Evolutionary conservation across 768 basidiomycete genomes (phyloP).

Genomic region (Gloeostereum incarnatum): DNA sequence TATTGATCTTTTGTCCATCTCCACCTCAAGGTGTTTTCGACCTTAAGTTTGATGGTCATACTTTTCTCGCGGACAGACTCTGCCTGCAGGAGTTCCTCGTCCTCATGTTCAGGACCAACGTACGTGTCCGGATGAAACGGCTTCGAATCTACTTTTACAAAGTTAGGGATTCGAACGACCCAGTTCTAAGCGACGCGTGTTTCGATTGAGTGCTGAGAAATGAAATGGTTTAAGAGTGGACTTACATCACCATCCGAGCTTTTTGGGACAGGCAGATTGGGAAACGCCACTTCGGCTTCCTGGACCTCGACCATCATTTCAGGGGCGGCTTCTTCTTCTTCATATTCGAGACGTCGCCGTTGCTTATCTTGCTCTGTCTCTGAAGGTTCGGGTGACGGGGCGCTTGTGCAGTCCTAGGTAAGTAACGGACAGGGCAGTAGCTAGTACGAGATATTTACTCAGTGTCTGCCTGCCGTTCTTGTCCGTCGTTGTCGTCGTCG

Average conservation of each 20-base stretch:
- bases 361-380: slow-evolving; percentile 3
- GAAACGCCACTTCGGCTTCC: slow-evolving; percentile 71
- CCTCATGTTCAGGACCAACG: slow-evolving; percentile 74
- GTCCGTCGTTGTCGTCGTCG: slow-evolving; percentile 29
- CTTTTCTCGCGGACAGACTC: slow-evolving; percentile 68
- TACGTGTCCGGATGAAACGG: slow-evolving; percentile 88
- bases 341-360: slow-evolving; percentile 71
- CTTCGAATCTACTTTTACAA: slow-evolving; percentile 80
- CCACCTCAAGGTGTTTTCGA: slow-evolving; percentile 95
- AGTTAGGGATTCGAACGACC: slow-evolving; percentile 92
- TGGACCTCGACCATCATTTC: slow-evolving; percentile 45
- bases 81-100: slow-evolving; percentile 45
- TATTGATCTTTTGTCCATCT: slow-evolving; percentile 77
- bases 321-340: slow-evolving; percentile 62
- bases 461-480: slow-evolving; percentile 46
- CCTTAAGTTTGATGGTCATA: slow-evolving; percentile 78
- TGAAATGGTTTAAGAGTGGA: slow-evolving; percentile 4
- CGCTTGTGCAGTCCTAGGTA: too few species aligned
- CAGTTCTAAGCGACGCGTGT: slow-evolving; percentile 54
- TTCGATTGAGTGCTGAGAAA: too few species aligned
- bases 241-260: slow-evolving; percentile 78
- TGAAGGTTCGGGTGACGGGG: slow-evolving; percentile 1
- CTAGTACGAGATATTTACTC: slow-evolving; percentile 18
- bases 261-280: slow-evolving; percentile 78
- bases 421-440: neutral